Base-by-base conservation (phyloP, 768 basidiomycete species). In the Leucocoprinus sp. region DNA sequence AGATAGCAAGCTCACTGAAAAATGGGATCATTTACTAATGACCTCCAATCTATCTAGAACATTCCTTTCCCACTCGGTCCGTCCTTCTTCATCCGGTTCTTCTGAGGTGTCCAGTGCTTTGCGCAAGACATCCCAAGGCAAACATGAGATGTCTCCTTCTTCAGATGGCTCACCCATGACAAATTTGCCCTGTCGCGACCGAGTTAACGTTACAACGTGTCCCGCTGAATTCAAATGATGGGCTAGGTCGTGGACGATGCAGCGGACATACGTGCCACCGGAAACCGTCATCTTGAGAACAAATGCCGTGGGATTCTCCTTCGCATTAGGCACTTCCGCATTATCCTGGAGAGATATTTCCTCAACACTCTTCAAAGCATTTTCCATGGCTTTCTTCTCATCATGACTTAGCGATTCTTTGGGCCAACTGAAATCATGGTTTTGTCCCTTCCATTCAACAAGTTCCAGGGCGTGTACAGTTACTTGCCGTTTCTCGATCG, bases 231-330 rank as follows among this genome's bases (percentile, higher is more conserved):
- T 89, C 15, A 99, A 59, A 1, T 81, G 76, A 51, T 79, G 80
- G 12, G 85, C 91, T 6, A 99, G 72, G 60, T 99, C 96, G 60
- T 98, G 92, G 34, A 93, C 84, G 53, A 99, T 84, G 1, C 87
- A 93, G 40, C 96, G 84, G 43, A 99, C 93, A 57, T 99, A 99
- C 11, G 96, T 98, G 31, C 96, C 96, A 21, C 89, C 87, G 7
- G 93, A 93, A 5, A 98, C 96, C 51, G 73, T 84, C 93, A 99
- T 95, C 45, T 75, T 77, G 51, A 99, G 69, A 7, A 84, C 82
- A 61, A 98, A 96, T 17, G 84, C 84, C 0, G 82, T 74, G 1
- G 93, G 88, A 3, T 62, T 56, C 43, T 72, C 66, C 22, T 57
- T 56, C 8, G 61, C 52, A 3, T 54, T 34, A 9, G 50, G 50